A percentile compares a stretch with the other conserved stretches of the same genome.
These are phyloP conservation scores for Hypoxylon sp. DNA, from an alignment of 2,329 filamentous ascomycete genomes.

Conservation along the genomic window DNA sequence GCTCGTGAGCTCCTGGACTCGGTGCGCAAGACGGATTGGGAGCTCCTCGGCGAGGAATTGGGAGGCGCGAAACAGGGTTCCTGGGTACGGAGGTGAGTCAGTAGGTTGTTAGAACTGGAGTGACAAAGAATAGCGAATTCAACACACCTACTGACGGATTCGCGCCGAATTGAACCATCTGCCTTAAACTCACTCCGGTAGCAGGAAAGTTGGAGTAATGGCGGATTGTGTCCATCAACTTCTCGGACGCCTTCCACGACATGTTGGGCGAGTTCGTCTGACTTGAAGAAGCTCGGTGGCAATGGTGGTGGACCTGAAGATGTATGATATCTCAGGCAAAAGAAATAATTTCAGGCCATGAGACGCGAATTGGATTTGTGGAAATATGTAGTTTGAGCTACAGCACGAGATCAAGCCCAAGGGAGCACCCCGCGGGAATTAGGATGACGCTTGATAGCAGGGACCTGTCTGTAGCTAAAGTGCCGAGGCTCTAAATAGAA, in stretches of 20 bases:
- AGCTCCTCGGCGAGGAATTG: slow-evolving; percentile 99
- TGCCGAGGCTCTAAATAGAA: slow-evolving; percentile 44
- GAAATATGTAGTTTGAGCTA: slow-evolving; percentile 32
- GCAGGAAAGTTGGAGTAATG: slow-evolving; percentile 98
- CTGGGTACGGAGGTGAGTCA: slow-evolving; percentile 61
- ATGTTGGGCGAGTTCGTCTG: slow-evolving; percentile 67
- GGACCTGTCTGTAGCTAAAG: slow-evolving; percentile 38
- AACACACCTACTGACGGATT: slow-evolving; percentile 86
- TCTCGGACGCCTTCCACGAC: slow-evolving; percentile 93
- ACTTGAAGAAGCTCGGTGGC: slow-evolving; percentile 38
- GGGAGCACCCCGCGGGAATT: slow-evolving; percentile 47
- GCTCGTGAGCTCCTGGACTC: slow-evolving; percentile 92
- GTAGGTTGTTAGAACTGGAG: slow-evolving; percentile 13
- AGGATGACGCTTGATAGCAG: slow-evolving; percentile 44
- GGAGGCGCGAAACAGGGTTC: slow-evolving; percentile 95
- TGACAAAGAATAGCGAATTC: slow-evolving; percentile 21
- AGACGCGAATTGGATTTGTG: slow-evolving; percentile 33
- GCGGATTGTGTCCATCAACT: slow-evolving; percentile 96
- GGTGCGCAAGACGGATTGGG: slow-evolving; percentile 94
- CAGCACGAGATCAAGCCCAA: slow-evolving; percentile 36
- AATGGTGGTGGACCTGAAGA: slow-evolving; percentile 36
- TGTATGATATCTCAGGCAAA: slow-evolving; percentile 39
- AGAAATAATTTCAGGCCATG: slow-evolving; percentile 39
- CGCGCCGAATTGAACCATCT: slow-evolving; percentile 99
- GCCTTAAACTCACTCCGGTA: slow-evolving; percentile 93